Conservation (phyloP, 306 rosid genomes). For the Ammopiptanthus mongolicus region DNA sequence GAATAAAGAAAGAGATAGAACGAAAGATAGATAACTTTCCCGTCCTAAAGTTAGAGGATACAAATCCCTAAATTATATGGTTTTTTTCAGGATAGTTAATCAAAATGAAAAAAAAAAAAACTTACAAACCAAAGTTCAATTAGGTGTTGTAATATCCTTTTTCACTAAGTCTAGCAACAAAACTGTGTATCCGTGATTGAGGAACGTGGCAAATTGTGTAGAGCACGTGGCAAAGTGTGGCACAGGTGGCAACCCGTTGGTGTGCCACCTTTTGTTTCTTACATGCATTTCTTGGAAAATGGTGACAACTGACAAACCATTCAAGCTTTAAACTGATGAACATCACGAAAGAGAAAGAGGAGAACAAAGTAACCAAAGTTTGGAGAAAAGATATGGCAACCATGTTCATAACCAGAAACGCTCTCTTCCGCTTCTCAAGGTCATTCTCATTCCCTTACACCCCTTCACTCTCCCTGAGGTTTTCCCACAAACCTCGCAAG, state of each 20-base stretch:
- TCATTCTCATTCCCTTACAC: conserved; percentile 33
- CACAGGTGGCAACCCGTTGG: neutral
- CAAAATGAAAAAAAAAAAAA: neutral
- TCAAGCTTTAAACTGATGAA: neutral
- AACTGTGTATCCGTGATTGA: neutral
- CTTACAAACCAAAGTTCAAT: neutral
- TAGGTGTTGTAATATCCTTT: no score
- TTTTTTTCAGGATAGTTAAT: neutral
- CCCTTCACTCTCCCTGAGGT: conserved; percentile 26
- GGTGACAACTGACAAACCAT: neutral
- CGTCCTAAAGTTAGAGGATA: no score
- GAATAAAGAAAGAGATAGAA: no score
- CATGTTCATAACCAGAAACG: conserved; percentile 34
- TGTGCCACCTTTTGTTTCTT: conserved; percentile 9
- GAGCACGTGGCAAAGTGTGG: neutral
- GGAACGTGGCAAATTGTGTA: neutral
- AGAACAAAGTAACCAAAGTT: neutral
- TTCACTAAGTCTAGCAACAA: neutral
- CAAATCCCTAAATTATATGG: no score
- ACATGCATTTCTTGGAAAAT: neutral
- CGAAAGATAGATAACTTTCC: no score
- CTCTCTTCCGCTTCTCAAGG: conserved; percentile 47
- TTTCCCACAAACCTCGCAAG: conserved; percentile 38
- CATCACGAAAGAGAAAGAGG: neutral
- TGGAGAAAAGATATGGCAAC: conserved; percentile 38